phyloP scores from a whole-genome alignment of 2,329 filamentous ascomycete genomes.

The Xylariaceae sp. region DNA sequence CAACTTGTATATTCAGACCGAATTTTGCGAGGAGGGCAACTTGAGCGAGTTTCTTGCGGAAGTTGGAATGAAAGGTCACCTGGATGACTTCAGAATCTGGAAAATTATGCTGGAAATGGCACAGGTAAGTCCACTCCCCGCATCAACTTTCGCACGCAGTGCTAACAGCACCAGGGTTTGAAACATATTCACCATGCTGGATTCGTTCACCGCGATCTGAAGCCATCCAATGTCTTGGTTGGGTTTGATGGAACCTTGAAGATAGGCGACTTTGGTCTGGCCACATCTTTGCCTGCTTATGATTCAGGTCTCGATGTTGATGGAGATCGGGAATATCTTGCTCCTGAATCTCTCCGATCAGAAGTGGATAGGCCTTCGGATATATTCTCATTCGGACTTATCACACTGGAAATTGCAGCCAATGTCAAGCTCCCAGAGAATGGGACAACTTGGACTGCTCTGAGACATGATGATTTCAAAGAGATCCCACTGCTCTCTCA shows the following conservation, averaged over 20 bases:
- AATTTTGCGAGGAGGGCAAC: slow-evolving; percentile 93
- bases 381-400: slow-evolving; percentile 89
- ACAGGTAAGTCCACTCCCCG: slow-evolving; percentile 57
- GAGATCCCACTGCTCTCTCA: slow-evolving; percentile 85
- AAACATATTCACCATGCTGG: slow-evolving; percentile 85
- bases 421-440: slow-evolving; percentile 95
- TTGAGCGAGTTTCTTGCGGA: slow-evolving; percentile 81
- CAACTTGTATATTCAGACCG: slow-evolving; percentile 93
- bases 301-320: slow-evolving; percentile 73
- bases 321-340: slow-evolving; percentile 94
- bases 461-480: slow-evolving; percentile 84
- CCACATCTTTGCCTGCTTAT: slow-evolving; percentile 42
- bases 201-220: slow-evolving; percentile 81
- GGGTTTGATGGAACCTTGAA: slow-evolving; percentile 78
- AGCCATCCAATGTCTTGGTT: slow-evolving; percentile 80
- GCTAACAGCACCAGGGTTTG: slow-evolving; percentile 58
- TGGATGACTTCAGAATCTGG: slow-evolving; percentile 98
- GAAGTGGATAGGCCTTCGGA: slow-evolving; percentile 88
- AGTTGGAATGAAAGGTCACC: slow-evolving; percentile 74
- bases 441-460: slow-evolving; percentile 82
- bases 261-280: slow-evolving; percentile 83
- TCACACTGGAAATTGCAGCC: slow-evolving; percentile 89
- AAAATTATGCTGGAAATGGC: slow-evolving; percentile 89
- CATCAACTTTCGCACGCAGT: not conserved
- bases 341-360: slow-evolving; percentile 83